A percentile compares a stretch with the other conserved stretches of the same genome.
phyloP scores from a whole-genome alignment of 805 yeast genomes.

The Saccharomyces eubayanus region DNA sequence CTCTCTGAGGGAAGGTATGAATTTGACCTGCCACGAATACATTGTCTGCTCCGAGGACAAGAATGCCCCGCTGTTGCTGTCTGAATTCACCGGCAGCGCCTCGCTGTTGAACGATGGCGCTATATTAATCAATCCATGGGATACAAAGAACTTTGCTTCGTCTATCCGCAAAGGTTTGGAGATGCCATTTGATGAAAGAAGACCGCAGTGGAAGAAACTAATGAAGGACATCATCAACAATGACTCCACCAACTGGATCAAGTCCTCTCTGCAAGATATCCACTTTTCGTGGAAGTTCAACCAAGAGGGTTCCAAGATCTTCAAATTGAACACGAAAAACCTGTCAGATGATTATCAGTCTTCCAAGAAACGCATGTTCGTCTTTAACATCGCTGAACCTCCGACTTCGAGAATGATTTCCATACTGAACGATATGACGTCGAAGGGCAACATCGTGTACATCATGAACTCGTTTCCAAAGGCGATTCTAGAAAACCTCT shows the following conservation, averaged over 20 bases:
- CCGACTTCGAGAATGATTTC: constrained; percentile 53
- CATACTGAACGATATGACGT: constrained; percentile 55
- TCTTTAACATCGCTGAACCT: constrained; percentile 40
- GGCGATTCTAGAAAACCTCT: constrained; percentile 56
- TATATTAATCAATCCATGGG: constrained; percentile 86
- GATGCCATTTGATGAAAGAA: constrained; percentile 53
- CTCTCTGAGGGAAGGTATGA: constrained; percentile 94
- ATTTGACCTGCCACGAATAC: constrained; percentile 91
- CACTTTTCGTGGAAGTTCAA: constrained; percentile 44
- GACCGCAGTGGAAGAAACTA: constrained; percentile 53
- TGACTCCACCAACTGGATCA: constrained; percentile 73
- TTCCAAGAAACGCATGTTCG: constrained; percentile 37
- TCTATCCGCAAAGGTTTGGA: constrained; percentile 56
- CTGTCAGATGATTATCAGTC: constrained; percentile 25
- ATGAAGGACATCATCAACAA: constrained; percentile 50
- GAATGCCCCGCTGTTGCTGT: constrained; percentile 73
- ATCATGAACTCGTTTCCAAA: constrained; percentile 60
- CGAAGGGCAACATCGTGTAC: constrained; percentile 53
- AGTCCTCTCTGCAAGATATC: constrained; percentile 45
- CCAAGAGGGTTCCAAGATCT: constrained; percentile 32
- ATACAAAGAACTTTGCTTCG: constrained; percentile 55
- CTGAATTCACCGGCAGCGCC: constrained; percentile 95
- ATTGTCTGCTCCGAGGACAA: constrained; percentile 62
- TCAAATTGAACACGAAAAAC: constrained; percentile 26
- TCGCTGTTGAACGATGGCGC: constrained; percentile 65